Evolutionary conservation across 208 protist genomes (phyloP).

Genomic region (Naegleria fowleri): DNA sequence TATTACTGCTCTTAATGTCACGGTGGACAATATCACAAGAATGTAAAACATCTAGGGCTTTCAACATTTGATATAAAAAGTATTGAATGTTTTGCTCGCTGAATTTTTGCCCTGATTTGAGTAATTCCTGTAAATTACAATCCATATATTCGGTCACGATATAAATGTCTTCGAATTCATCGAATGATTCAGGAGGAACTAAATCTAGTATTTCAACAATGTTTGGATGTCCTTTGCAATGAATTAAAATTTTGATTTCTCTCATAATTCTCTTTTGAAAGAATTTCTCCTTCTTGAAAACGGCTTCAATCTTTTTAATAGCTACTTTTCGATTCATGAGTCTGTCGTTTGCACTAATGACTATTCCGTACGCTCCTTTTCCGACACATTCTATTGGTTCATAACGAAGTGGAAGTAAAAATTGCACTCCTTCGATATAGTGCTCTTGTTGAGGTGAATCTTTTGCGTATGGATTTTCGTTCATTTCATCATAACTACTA

Average conservation of each 20-base stretch:
- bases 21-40: conserved; percentile 33
- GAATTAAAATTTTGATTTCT: conserved; percentile 18
- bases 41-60: conserved; percentile 31
- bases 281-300: background rate
- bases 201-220: conserved; percentile 4
- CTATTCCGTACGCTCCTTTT: background rate
- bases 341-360: background rate
- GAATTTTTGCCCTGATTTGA: conserved; percentile 11
- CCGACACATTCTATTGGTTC: background rate
- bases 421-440: background rate
- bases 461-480: background rate
- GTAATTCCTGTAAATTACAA: conserved; percentile 44
- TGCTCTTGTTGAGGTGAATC: background rate
- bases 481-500: too few relatives aligned
- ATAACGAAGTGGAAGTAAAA: background rate
- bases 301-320: conserved; percentile 10
- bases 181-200: background rate
- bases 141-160: conserved; percentile 58
- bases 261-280: conserved; percentile 15
- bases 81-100: conserved; percentile 36
- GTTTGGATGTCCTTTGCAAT: background rate
- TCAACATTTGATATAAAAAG: conserved; percentile 37
- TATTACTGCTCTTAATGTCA: conserved; percentile 40
- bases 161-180: conserved; percentile 46
- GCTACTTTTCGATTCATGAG: background rate